phyloP scores from a whole-genome alignment of 306 rosid genomes.

The Acacia melanoxylon region DNA sequence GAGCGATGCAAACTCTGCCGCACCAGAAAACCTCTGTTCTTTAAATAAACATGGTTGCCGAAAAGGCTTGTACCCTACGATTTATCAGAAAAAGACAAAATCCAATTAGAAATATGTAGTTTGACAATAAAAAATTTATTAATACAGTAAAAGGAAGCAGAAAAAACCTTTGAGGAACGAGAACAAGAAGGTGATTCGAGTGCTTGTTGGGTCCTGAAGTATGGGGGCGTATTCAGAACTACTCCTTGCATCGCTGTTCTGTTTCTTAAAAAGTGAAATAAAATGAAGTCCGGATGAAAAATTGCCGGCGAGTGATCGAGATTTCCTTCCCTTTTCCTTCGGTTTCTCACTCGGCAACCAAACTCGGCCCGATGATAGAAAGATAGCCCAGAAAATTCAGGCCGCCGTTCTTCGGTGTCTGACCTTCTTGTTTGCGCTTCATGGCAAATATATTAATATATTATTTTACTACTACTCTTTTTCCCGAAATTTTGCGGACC shows the following conservation, averaged over 20 bases:
- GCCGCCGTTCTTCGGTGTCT: neutral
- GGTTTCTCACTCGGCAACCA: conserved; percentile 26
- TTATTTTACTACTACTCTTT: too few relatives aligned
- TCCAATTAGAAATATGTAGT: neutral
- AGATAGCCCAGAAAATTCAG: neutral
- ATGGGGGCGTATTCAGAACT: conserved; percentile 53
- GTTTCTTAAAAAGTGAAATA: neutral
- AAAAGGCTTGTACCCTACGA: conserved; percentile 49
- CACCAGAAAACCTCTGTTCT: conserved; percentile 23
- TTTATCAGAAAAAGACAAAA: neutral
- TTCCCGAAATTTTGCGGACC: neutral
- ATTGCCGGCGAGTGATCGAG: neutral
- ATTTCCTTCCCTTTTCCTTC: neutral
- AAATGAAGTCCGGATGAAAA: neutral
- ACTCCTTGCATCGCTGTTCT: conserved; percentile 51
- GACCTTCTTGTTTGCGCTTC: neutral
- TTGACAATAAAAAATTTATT: neutral
- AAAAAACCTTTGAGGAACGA: conserved; percentile 47
- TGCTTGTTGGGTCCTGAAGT: conserved; percentile 38
- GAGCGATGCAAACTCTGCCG: conserved; percentile 34
- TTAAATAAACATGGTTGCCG: conserved; percentile 31
- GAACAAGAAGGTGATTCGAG: conserved; percentile 42
- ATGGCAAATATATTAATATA: neutral
- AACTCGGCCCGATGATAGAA: neutral
- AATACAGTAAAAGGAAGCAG: neutral